These are phyloP conservation scores for Aspergillaceae sp. DNA, from an alignment of 2,329 filamentous ascomycete species.

Conservation along the genomic window DNA sequence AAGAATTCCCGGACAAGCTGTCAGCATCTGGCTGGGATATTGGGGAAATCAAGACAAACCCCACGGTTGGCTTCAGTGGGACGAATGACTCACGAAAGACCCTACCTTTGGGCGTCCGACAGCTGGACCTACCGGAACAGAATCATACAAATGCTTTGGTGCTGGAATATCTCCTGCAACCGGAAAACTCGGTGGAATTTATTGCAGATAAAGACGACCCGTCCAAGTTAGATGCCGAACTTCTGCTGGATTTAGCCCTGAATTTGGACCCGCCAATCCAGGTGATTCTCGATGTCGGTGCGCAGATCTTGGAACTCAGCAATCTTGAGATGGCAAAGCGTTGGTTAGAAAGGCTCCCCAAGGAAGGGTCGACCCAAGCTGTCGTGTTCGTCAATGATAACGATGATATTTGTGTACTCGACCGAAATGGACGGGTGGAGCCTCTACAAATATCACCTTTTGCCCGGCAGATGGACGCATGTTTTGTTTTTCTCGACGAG, in stretches of 20 bases:
- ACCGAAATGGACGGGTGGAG: slow-evolving; percentile 18
- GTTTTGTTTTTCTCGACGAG: slow-evolving; percentile 62
- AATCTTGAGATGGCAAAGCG: slow-evolving; percentile 47
- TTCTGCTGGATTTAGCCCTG: slow-evolving; percentile 41
- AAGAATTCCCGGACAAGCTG: slow-evolving; percentile 52
- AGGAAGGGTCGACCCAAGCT: slow-evolving; percentile 28
- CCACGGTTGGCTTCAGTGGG: slow-evolving; percentile 60
- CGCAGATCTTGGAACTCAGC: slow-evolving; percentile 56
- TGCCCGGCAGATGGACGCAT: slow-evolving; percentile 46
- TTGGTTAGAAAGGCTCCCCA: slow-evolving; percentile 42
- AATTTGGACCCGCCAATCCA: slow-evolving; percentile 34
- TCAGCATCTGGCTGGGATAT: slow-evolving; percentile 47
- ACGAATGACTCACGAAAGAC: slow-evolving; percentile 56
- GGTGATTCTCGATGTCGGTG: slow-evolving; percentile 64
- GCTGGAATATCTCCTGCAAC: slow-evolving; percentile 48
- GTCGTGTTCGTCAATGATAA: slow-evolving; percentile 48
- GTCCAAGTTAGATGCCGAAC: slow-evolving; percentile 15
- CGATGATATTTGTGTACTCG: slow-evolving; percentile 24
- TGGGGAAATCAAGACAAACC: slow-evolving; percentile 38
- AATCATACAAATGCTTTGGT: slow-evolving; percentile 61
- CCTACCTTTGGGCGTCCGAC: slow-evolving; percentile 49
- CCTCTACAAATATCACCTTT: slow-evolving; percentile 52
- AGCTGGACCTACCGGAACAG: slow-evolving; percentile 48
- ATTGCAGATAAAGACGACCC: slow-evolving; percentile 9
- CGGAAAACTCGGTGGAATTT: slow-evolving; percentile 37